Percentiles rank a stretch among this genome's conserved stretches.
Conservation (phyloP, 2,329 filamentous ascomycete species). For the Capronia epimyces region DNA sequence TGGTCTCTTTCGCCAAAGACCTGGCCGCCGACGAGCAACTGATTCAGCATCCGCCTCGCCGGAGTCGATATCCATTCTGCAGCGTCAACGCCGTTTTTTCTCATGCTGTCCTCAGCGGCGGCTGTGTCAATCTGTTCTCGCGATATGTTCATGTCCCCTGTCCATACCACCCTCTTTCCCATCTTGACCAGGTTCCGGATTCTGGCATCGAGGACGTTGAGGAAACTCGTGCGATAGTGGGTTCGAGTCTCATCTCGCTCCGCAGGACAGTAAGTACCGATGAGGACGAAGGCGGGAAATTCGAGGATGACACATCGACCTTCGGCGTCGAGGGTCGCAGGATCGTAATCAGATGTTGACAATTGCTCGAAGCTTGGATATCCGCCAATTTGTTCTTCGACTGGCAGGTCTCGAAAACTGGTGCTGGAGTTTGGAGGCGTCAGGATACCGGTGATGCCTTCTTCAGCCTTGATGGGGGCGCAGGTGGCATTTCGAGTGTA, state of each 20-base stretch:
- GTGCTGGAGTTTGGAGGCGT: slow-evolving; percentile 65
- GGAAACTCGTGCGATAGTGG: slow-evolving; percentile 74
- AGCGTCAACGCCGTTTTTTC: slow-evolving; percentile 61
- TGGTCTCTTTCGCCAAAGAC: slow-evolving; percentile 63
- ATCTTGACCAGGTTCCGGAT: slow-evolving; percentile 74
- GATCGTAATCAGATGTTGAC: slow-evolving; percentile 56
- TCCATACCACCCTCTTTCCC: slow-evolving; percentile 79
- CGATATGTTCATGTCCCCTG: slow-evolving; percentile 83
- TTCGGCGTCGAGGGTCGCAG: slow-evolving; percentile 74
- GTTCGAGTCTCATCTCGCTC: slow-evolving; percentile 78
- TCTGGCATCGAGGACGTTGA: slow-evolving; percentile 72
- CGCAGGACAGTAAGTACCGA: slow-evolving; percentile 89
- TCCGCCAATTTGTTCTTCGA: slow-evolving; percentile 74
- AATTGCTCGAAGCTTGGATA: slow-evolving; percentile 72
- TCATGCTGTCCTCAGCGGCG: slow-evolving; percentile 63
- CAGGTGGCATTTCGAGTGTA: slow-evolving; percentile 87
- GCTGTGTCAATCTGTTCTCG: slow-evolving; percentile 68
- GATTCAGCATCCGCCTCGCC: slow-evolving; percentile 74
- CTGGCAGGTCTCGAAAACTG: slow-evolving; percentile 68
- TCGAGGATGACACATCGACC: slow-evolving; percentile 87
- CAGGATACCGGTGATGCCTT: slow-evolving; percentile 82
- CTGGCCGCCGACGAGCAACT: slow-evolving; percentile 68
- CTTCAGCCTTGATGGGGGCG: slow-evolving; percentile 81
- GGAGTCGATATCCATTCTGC: slow-evolving; percentile 69
- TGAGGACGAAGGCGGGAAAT: slow-evolving; percentile 88